These are phyloP conservation scores for Parastagonospora nodorum DNA, from an alignment of 2,329 filamentous ascomycete species.

Conservation along the genomic window DNA sequence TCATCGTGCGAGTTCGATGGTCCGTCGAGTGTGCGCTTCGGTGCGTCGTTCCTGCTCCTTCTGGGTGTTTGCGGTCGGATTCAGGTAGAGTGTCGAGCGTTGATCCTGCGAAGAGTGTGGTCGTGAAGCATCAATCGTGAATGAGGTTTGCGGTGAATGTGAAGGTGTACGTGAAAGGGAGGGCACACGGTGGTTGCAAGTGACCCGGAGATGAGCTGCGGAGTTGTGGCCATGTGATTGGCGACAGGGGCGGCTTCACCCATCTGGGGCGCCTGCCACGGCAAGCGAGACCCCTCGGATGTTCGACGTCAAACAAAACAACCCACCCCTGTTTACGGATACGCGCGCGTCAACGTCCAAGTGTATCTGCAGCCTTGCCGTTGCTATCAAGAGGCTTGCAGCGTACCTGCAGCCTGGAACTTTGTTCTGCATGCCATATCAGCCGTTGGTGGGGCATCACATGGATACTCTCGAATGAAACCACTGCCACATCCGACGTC, in stretches of 20 bases:
- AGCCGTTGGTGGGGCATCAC: too few relatives aligned
- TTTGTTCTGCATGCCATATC: too few relatives aligned
- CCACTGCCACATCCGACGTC: too few relatives aligned
- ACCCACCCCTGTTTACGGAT: not conserved
- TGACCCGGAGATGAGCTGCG: conserved; percentile 26
- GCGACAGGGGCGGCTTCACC: conserved; percentile 8
- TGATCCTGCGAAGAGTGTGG: conserved; percentile 1
- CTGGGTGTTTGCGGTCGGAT: too few relatives aligned
- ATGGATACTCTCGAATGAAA: too few relatives aligned
- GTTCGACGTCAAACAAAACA: not conserved
- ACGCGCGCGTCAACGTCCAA: conserved; percentile 6
- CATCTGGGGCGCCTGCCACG: conserved; percentile 4
- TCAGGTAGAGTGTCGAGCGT: too few relatives aligned
- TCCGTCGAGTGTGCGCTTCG: not conserved
- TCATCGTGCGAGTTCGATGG: conserved; percentile 32
- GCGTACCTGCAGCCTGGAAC: conserved; percentile 2
- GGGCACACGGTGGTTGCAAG: conserved; percentile 19
- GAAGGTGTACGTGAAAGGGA: conserved; percentile 6
- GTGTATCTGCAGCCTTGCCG: not conserved
- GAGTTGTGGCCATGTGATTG: conserved; percentile 27
- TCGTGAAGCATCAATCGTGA: not conserved
- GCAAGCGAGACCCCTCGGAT: conserved; percentile 1
- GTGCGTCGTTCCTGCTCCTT: not conserved
- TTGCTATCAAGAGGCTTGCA: not conserved
- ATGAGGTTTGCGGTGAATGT: not conserved